Evolutionary conservation across 139 green algal species (phyloP), one percentile per base, ranked within the genome.

Genomic region (Picochlorum sp.): DNA sequence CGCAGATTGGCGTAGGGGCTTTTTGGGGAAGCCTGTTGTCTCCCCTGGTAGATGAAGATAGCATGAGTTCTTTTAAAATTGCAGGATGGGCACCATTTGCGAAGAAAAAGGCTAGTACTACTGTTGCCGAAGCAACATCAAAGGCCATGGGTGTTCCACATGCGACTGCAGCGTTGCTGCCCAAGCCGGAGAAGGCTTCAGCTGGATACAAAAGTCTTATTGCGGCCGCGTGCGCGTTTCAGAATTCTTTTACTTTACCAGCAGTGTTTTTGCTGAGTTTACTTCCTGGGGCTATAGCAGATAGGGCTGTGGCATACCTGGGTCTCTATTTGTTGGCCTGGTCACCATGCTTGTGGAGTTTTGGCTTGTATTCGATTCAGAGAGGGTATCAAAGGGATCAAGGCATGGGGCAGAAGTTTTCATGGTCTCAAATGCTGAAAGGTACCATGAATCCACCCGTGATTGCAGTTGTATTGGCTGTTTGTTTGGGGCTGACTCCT

Each of bases 241-340:
- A 82, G 52, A 90, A 90, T 65, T 76, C 70, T n/a, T 68, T 90
- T 57, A 88, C 83, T 16, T 71, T 89, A 55, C 82, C 80, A 1
- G 57, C 79, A 30, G 63, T 88, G 11, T 85, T 84, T 52, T 57
- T 90, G 4, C 56, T 65, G 31, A 74, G 65, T 28, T 49, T 90
- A 62, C 72, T 90, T 16, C 69, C 65, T 0, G 51, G 18, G 0
- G 63, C 57, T 38, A 58, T 78, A 9, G 69, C 62, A 2, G 49
- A 63, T 34, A 28, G 49, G 1, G 65, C 65, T 21, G 30, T 73
- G 2, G 71, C 62, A 49, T 80, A 82, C 15, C 55, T 59, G 4
- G 71, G 69, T 0, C 67, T 84, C 3, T 83, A 76, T 59, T 68
- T 79, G 49, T 71, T 83, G 56, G 70, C 71, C 20, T 88, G 82